Conservation (phyloP, 495 filamentous ascomycete species). For the Cladorrhinum samala region DNA sequence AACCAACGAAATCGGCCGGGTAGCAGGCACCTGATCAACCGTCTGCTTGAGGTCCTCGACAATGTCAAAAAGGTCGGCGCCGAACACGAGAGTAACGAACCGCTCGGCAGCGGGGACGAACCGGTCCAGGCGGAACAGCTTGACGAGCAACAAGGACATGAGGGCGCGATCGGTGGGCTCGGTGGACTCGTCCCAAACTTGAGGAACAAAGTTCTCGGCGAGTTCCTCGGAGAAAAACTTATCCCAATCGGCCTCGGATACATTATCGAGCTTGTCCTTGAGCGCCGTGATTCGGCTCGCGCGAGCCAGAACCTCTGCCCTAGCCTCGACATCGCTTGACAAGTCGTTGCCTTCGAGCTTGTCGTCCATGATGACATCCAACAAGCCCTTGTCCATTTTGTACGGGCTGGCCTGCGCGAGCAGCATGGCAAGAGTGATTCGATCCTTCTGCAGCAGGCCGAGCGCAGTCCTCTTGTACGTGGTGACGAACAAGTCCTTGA, state of each 20-base stretch:
- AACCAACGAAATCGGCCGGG: slow-evolving; percentile 80
- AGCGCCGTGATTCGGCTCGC: slow-evolving; percentile 65
- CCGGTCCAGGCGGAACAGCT: slow-evolving; percentile 89
- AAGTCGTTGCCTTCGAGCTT: slow-evolving; percentile 70
- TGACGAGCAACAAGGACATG: slow-evolving; percentile 78
- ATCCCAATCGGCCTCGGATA: slow-evolving; percentile 64
- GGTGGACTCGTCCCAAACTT: slow-evolving; percentile 61
- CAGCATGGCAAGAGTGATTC: slow-evolving; percentile 90
- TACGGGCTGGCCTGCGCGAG: slow-evolving; percentile 91
- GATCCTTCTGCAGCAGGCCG: slow-evolving; percentile 89
- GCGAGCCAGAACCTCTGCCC: slow-evolving; percentile 61
- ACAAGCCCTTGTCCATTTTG: slow-evolving; percentile 81
- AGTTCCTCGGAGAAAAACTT: slow-evolving; percentile 77
- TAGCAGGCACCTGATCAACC: slow-evolving; percentile 74
- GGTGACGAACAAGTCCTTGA: slow-evolving; percentile 82
- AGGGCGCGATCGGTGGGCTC: slow-evolving; percentile 69
- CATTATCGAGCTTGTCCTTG: slow-evolving; percentile 61
- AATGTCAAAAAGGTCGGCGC: slow-evolving; percentile 71
- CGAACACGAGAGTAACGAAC: slow-evolving; percentile 86
- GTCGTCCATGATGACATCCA: slow-evolving; percentile 81
- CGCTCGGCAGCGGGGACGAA: slow-evolving; percentile 88
- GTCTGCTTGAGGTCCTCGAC: slow-evolving; percentile 80
- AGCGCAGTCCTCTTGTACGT: slow-evolving; percentile 87
- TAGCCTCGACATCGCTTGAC: slow-evolving; percentile 57
- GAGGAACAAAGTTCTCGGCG: slow-evolving; percentile 81